Base-by-base conservation (phyloP, 108 stramenopile genomes). In the Discostella stelligeroides region DNA sequence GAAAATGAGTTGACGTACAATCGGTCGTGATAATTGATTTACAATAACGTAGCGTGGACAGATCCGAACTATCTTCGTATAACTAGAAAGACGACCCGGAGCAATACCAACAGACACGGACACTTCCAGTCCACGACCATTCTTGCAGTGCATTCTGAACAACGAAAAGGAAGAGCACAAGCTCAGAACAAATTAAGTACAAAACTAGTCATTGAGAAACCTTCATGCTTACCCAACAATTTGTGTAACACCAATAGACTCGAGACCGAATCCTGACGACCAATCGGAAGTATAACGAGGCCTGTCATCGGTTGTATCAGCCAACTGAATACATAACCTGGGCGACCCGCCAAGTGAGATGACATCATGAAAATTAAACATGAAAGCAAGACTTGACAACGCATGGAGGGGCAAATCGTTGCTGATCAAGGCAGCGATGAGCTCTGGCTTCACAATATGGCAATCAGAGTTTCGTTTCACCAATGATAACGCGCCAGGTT, bases 221-320 rank as follows among this genome's bases (percentile, higher is more conserved):
- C 47, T n/a, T 7, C 25, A 60, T n/a, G n/a, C 83, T 58, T 84
- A 84, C 88, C 75, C 66, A 28, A 97, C 84, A 29, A 95, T 88
- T 68, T 98, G 97, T 15, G 91, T 92, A n/a, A 97, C 91, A n/a
- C 96, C 97, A 56, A 96, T 90, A n/a, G 96, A 94, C 9, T 97
- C 96, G 25, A 97, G 79, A 49, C 91, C 90, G 70, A 97, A 96
- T 8, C 91, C 94, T 34, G 70, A 68, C 15, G 91, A 91, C 94
- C 94, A 95, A 48, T 88, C 89, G 7, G 91, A 90, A 7, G 74
- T 71, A 62, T 91, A 92, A 10, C 49, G 57, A 11, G 83, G 76
- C 29, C 30, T 38, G 3, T 83, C 61, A 6, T 72, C 65, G 42
- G 80, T 58, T 48, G 79, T 72, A 65, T 91, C 87, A 20, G 53